These are phyloP conservation scores for Curvularia lunata DNA, from an alignment of 2,329 filamentous ascomycete species.

Conservation along the genomic window DNA sequence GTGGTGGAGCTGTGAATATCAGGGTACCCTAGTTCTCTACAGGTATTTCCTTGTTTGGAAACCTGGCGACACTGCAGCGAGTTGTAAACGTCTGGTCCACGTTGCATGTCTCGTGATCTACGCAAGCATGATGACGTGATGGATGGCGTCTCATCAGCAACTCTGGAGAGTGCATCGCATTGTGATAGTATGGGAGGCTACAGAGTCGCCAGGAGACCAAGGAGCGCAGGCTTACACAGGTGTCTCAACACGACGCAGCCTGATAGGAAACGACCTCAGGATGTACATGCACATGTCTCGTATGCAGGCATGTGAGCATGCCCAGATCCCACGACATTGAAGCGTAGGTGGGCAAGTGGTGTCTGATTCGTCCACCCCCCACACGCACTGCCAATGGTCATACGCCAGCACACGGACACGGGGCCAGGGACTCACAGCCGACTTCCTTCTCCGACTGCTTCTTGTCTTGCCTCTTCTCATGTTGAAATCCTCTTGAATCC, in stretches of 20 bases:
- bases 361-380: slow-evolving; percentile 36
- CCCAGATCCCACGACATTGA: slow-evolving; percentile 31
- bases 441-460: slow-evolving; percentile 21
- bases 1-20: background rate
- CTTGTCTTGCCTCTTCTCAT: slow-evolving; percentile 7
- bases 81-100: background rate
- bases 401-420: slow-evolving; percentile 35
- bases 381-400: slow-evolving; percentile 34
- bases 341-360: slow-evolving; percentile 26
- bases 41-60: slow-evolving; percentile 1
- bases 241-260: slow-evolving; percentile 13
- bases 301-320: slow-evolving; percentile 34
- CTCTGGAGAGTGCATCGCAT: background rate
- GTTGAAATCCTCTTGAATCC: slow-evolving; percentile 8
- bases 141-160: slow-evolving; percentile 10
- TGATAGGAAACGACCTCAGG: slow-evolving; percentile 16
- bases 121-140: slow-evolving; percentile 23
- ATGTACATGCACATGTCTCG: slow-evolving; percentile 27
- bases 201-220: background rate
- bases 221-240: background rate
- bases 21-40: background rate
- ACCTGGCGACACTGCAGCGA: background rate
- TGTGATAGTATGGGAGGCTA: background rate
- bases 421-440: slow-evolving; percentile 26
- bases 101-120: slow-evolving; percentile 2